Evolutionary conservation across 1,284 basidiomycete species (phyloP), one percentile per base, ranked within the genome.

Genomic region (Ceratobasidium sp.): DNA sequence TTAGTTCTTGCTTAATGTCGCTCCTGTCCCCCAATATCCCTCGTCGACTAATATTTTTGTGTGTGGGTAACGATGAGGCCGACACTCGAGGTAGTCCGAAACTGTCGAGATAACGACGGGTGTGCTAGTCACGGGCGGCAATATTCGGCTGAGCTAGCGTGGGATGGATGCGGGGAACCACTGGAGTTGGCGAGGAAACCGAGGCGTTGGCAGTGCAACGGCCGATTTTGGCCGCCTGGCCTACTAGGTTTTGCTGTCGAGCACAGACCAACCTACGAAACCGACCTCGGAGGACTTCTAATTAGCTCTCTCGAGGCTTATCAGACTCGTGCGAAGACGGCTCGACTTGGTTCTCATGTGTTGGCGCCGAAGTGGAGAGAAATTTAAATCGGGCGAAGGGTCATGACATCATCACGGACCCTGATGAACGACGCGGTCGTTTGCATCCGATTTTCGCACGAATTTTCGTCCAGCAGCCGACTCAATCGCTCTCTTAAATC

Each of bases 401-500:
- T 25, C 15, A 54, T 54, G 52, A 54, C 29, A 22, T 54, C 52
- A 54, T 54, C 52, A 31, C 8, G 29, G 31, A 27, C 15, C 52
- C 52, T 35, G 52, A 54, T 54, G 29, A 54, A 35, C 52, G 3
- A 54, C 45, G 29, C 12, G 31, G 34, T 4, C 17, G 34, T 54
- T 64, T 64, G 32, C 60, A 64, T 52, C 45, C 45, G 32, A n/a
- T 34, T 47, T 64, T 64, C 60, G 60, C 60, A 50, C 60, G 60
- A 64, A 35, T 64, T 64, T 64, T 47, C 45, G 34, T 34, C 43
- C 60, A 47, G 22, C 57, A 43, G 42, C 10, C 47, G 32, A 35
- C 25, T 17, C 8, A 17, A 13, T 29, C 6, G 2, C 20, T 3
- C 32, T 29, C 32, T 22, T 27, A 40, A 42, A 42, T 38, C 25